phyloP scores from a whole-genome alignment of 768 basidiomycete species.

The Collybiopsis luxurians region DNA sequence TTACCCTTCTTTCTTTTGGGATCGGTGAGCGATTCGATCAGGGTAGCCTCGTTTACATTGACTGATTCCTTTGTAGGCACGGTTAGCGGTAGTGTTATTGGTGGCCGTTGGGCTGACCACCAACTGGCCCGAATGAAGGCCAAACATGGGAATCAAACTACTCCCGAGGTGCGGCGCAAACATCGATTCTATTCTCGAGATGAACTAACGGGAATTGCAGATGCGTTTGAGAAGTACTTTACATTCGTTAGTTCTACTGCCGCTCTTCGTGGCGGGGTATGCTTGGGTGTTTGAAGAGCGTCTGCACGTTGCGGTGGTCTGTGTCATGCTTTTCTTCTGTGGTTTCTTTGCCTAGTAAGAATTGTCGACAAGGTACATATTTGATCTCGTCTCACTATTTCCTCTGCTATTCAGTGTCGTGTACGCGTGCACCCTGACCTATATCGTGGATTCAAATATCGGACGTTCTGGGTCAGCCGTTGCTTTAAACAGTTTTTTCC shows the following conservation, averaged over 20 bases:
- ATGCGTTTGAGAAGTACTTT: constrained; percentile 70
- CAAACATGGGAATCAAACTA: constrained; percentile 40
- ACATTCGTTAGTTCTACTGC: constrained; percentile 53
- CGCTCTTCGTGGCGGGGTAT: constrained; percentile 61
- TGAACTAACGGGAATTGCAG: constrained; percentile 29
- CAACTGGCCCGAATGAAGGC: constrained; percentile 40
- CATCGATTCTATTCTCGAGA: not conserved
- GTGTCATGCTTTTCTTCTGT: constrained; percentile 66
- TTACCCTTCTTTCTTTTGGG: no score
- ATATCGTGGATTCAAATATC: constrained; percentile 82
- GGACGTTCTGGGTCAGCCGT: constrained; percentile 76
- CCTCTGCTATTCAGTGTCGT: constrained; percentile 26
- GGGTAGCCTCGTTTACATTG: constrained; percentile 75
- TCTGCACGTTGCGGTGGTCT: constrained; percentile 62
- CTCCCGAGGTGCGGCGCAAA: constrained; percentile 57
- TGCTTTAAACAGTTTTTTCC: constrained; percentile 74
- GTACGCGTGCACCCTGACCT: constrained; percentile 51
- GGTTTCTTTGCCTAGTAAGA: constrained; percentile 77
- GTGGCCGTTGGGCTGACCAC: constrained; percentile 58
- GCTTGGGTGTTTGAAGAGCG: constrained; percentile 72
- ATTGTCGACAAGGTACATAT: no score
- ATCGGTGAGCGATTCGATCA: constrained; percentile 56
- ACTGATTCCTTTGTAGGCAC: constrained; percentile 44
- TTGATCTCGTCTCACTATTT: not conserved
- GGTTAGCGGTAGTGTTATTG: constrained; percentile 51